Percentiles rank a stretch among this genome's conserved stretches.
phyloP scores from a whole-genome alignment of 257 asterid species.

The Avicennia marina region DNA sequence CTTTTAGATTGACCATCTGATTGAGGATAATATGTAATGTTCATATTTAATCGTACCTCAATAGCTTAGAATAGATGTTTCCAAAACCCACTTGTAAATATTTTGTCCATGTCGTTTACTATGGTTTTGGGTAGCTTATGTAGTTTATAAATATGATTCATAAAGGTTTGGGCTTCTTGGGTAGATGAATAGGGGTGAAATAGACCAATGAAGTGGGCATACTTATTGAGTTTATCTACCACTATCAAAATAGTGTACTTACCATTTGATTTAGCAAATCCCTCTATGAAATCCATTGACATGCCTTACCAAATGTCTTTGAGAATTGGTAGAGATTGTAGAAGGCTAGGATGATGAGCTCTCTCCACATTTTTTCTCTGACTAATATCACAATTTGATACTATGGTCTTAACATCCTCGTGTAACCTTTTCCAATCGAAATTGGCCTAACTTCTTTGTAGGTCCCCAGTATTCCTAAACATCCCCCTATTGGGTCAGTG shows the following conservation, averaged over 20 bases:
- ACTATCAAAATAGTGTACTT: background rate
- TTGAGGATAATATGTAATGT: background rate
- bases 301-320: background rate
- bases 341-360: background rate
- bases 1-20: background rate
- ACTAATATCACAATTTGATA: background rate
- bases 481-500: too few relatives aligned
- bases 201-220: background rate
- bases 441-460: too few relatives aligned
- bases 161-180: background rate
- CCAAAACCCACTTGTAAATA: background rate
- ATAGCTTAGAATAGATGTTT: background rate
- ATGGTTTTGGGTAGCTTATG: background rate
- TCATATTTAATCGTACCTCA: background rate
- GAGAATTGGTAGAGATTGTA: background rate
- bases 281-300: background rate
- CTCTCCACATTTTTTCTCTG: background rate
- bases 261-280: background rate
- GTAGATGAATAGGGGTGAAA: background rate
- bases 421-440: too few relatives aligned
- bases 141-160: background rate
- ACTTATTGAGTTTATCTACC: background rate
- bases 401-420: background rate
- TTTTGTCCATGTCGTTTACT: background rate
- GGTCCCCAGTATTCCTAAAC: too few relatives aligned